Evolutionary conservation across 2,329 filamentous ascomycete species (phyloP), one percentile per base, ranked within the genome.

Genomic region (Mariannaea elegans): DNA sequence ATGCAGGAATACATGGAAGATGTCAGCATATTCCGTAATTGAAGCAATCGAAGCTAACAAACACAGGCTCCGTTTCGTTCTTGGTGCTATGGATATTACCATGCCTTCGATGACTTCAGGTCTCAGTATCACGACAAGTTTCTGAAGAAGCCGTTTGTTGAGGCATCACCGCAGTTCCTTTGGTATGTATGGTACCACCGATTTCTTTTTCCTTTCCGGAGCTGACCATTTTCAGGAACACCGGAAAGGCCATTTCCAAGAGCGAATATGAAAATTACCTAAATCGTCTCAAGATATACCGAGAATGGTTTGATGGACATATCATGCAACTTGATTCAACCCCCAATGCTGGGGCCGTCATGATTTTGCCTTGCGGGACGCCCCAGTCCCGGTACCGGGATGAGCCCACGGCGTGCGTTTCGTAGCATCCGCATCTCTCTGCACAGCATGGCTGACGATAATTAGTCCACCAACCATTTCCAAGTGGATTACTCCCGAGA

Each of bases 41-140:
- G 8, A 21, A 0, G 6, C 32, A 29, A 8, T 21, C 24, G 2
- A 13, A 10, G 3, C 61, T 72, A 13, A 72, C 55, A 27, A 10
- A 7, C 1, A 9, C 14, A 78, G 74, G 70, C 70, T 3, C 65
- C 72, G 1, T 76, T 74, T 27, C 56, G 60, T 2, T 67, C 67
- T 1, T 74, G 73, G 50, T 75, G 72, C 49, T 72, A 73, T 61
- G 74, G 75, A 7, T 76, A 74, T 50, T 75, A 71, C 49, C 65
- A 73, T 38, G 52, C 65, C 5, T 76, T 73, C 51, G 62, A 70
- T 14, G 41, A 52, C 0, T 78, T 78, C 24, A 65, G 69, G 19
- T 23, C 58, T 1, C 59, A 61, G 1, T 78, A 74, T 31, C 32
- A 39, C 10, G 24, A 64, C 24, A 66, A 64, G 18, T 72, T 72